These are phyloP conservation scores for Choanephora cucurbitarum DNA, from an alignment of 371 early-diverging fungal genomes.

Conservation along the genomic window DNA sequence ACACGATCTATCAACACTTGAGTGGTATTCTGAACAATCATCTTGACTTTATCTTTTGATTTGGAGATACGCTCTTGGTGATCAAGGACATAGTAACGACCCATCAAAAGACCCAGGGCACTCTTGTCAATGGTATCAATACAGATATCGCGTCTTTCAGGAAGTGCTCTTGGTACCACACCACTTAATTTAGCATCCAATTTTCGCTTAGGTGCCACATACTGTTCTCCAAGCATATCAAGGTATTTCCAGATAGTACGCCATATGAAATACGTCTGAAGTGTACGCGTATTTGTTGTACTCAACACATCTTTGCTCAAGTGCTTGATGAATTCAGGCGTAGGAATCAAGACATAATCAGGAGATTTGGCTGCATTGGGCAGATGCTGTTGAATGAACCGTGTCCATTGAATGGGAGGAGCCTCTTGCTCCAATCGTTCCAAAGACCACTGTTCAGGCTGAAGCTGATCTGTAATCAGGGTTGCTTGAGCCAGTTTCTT, in stretches of 20 bases:
- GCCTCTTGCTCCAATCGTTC: conserved; percentile 32
- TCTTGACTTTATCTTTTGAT: conserved; percentile 27
- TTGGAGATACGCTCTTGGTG: conserved; percentile 12
- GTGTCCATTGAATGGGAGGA: conserved; percentile 48
- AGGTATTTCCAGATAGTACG: conserved; percentile 37
- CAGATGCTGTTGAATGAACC: conserved; percentile 19
- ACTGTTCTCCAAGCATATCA: conserved; percentile 32
- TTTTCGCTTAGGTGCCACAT: conserved; percentile 23
- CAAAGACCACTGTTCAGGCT: conserved; percentile 23
- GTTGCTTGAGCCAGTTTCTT: not conserved
- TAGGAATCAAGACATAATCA: conserved; percentile 28
- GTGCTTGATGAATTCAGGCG: not conserved
- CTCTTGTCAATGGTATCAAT: conserved; percentile 41
- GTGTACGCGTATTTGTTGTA: conserved; percentile 24
- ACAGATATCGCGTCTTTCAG: conserved; percentile 60
- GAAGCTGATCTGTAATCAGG: not conserved
- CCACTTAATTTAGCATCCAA: conserved; percentile 42
- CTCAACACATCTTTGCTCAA: conserved; percentile 11
- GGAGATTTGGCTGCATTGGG: conserved; percentile 28
- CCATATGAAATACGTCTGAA: conserved; percentile 50
- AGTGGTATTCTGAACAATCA: conserved; percentile 31
- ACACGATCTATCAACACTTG: conserved; percentile 31
- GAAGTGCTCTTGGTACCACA: conserved; percentile 34
- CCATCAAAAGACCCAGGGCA: conserved; percentile 51
- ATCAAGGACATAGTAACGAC: conserved; percentile 51